Conservation (phyloP, 2,329 filamentous ascomycete genomes). For the Phialemoniopsis sp. region DNA sequence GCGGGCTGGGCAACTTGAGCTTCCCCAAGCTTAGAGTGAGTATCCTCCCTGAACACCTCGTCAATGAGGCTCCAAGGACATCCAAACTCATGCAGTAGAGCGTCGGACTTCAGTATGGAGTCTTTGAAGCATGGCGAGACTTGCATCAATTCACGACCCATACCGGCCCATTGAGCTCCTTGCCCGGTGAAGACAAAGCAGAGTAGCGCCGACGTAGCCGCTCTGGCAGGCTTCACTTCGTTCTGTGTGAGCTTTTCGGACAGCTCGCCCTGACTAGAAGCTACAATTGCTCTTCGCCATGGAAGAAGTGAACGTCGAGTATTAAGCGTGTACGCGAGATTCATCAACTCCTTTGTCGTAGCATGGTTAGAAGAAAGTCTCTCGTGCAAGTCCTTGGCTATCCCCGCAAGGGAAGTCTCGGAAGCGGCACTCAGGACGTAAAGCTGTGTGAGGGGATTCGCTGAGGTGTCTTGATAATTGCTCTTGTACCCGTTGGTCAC, state of each 20-base stretch:
- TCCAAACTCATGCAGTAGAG: background rate
- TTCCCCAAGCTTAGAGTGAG: background rate
- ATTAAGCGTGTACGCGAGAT: conserved; percentile 17
- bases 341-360: background rate
- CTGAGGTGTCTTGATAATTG: too few species aligned
- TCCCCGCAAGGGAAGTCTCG: too few species aligned
- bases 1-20: conserved; percentile 3
- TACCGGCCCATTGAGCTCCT: conserved; percentile 24
- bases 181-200: conserved; percentile 24
- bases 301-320: conserved; percentile 15
- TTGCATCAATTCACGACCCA: conserved; percentile 23
- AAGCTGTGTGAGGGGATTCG: too few species aligned
- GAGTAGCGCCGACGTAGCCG: background rate
- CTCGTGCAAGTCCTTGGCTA: too few species aligned
- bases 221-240: background rate
- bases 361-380: too few species aligned
- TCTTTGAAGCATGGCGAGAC: conserved; percentile 16
- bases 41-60: background rate
- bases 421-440: too few species aligned
- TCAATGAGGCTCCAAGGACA: background rate
- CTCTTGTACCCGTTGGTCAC: too few species aligned
- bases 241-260: conserved; percentile 3
- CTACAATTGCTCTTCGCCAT: conserved; percentile 16
- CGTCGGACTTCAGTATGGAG: background rate
- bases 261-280: background rate